Evolutionary conservation across 495 filamentous ascomycete genomes (phyloP), one percentile per base, ranked within the genome.

Genomic region (Xylaria flabelliformis): DNA sequence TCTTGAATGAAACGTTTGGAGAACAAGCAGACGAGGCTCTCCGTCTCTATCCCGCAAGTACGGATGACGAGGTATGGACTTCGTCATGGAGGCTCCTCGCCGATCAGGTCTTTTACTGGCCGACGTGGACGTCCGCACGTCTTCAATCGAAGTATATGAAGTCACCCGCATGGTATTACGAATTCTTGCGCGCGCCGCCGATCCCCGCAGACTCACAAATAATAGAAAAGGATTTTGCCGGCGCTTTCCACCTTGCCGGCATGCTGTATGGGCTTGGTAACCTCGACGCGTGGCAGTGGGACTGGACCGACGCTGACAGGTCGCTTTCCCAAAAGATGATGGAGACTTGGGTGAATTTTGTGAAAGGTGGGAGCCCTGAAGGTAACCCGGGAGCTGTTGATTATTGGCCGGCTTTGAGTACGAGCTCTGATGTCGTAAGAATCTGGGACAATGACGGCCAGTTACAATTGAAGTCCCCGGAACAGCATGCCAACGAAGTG

Each of bases 301-400:
- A 69, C 36, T 69, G 66, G 66, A 69, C 66, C 66, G 51, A 69
- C n/a, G 66, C 53, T 13, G 66, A 69, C 12, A 5, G 66, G 15
- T 56, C 50, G 5, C 66, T 69, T 44, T 69, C 66, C 19, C 46
- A 15, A 21, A 59, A 44, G 0, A 46, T 69, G 51, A 69, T 41
- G 66, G 66, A 34, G 0, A 32, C 66, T 0, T 69, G 34, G 32
- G 66, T 69, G 17, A 36, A 9, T 8, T 69, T 69, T 13, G 0
- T 69, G 36, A n/a, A 44, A 4, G 19, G n/a, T 42, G 66, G 51
- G 51, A 59, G n/a, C 21, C 66, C 66, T 15, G 51, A 44, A 36
- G 66, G 4, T 19, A 39, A 19, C 29, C 32, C 42, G n/a, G 65
- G 36, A 56, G 65, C 2, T 8, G 41, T 1, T 32, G 50, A 56